Evolutionary conservation across 768 basidiomycete genomes (phyloP).

Genomic region (Clavaria fumosa): DNA sequence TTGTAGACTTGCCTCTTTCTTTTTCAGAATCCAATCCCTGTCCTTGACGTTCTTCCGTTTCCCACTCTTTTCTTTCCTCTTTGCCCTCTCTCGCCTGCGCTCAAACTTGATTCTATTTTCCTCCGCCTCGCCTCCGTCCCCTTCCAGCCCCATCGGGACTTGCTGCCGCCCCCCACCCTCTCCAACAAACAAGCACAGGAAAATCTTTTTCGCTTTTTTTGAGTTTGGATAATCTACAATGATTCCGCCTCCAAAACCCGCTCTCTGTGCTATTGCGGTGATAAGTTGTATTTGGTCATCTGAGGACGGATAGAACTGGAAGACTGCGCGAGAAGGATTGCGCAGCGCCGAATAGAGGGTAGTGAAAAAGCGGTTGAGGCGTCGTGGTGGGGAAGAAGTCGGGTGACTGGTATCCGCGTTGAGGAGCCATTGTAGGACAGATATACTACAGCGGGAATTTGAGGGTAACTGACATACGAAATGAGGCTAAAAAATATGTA

Average conservation of each 20-base stretch:
- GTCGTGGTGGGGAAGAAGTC: slow-evolving; percentile 80
- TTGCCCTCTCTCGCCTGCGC: slow-evolving; percentile 56
- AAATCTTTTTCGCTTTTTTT: slow-evolving; percentile 89
- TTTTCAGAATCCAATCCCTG: slow-evolving; percentile 88
- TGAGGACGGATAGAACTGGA: slow-evolving; percentile 93
- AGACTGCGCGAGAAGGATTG: slow-evolving; percentile 72
- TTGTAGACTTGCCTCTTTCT: slow-evolving; percentile 72
- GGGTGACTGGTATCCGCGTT: slow-evolving; percentile 90
- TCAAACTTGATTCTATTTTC: slow-evolving; percentile 57
- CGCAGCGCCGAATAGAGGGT: slow-evolving; percentile 76
- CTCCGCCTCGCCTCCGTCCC: slow-evolving; percentile 46
- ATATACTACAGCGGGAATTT: slow-evolving; percentile 45
- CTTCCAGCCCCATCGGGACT: slow-evolving; percentile 65
- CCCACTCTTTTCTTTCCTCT: slow-evolving; percentile 36
- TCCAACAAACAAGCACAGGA: slow-evolving; percentile 85
- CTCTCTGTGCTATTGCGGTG: slow-evolving; percentile 80
- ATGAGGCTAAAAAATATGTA: slow-evolving; percentile 4
- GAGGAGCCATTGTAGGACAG: slow-evolving; percentile 96
- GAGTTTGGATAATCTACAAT: slow-evolving; percentile 97
- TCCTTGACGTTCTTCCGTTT: slow-evolving; percentile 63
- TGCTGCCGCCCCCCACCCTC: slow-evolving; percentile 48
- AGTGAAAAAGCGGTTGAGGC: slow-evolving; percentile 79
- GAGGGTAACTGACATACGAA: slow-evolving; percentile 1
- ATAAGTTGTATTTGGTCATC: slow-evolving; percentile 97
- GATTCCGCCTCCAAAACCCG: slow-evolving; percentile 93